These are phyloP conservation scores for Vigna unguiculata DNA, from an alignment of 306 rosid genomes.

Conservation along the genomic window DNA sequence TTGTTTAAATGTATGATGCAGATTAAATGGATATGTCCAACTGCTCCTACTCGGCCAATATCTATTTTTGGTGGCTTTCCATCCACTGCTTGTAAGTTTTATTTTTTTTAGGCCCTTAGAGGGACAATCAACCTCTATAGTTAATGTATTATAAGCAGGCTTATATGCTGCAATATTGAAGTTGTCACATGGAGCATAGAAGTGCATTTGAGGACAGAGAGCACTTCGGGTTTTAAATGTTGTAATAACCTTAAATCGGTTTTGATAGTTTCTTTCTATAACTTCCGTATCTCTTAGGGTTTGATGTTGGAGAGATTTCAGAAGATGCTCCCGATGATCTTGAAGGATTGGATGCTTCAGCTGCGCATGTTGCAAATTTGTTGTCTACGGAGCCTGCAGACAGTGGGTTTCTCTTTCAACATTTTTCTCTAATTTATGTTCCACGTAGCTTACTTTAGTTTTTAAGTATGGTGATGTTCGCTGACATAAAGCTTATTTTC, in stretches of 20 bases:
- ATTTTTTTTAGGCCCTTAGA: constrained; percentile 23
- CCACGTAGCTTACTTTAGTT: neutral
- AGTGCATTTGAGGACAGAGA: constrained; percentile 25
- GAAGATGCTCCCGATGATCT: constrained; percentile 91
- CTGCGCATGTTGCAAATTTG: constrained; percentile 92
- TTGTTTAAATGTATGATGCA: constrained; percentile 51
- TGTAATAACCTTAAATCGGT: constrained; percentile 2
- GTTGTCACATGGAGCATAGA: neutral
- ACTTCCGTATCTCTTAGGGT: constrained; percentile 65
- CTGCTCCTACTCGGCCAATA: constrained; percentile 93
- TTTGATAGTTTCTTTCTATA: constrained; percentile 23
- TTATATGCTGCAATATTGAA: constrained; percentile 31
- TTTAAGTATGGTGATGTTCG: constrained; percentile 14
- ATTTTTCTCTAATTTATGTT: neutral
- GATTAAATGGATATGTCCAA: constrained; percentile 99
- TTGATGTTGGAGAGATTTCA: constrained; percentile 87
- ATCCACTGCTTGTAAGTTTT: constrained; percentile 91
- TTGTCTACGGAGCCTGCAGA: constrained; percentile 91
- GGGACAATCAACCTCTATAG: neutral
- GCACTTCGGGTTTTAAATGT: constrained; percentile 11
- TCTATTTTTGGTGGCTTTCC: constrained; percentile 92
- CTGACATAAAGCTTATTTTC: neutral
- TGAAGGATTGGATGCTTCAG: constrained; percentile 94
- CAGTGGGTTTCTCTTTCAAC: constrained; percentile 66
- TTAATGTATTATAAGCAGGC: constrained; percentile 20